A percentile compares a stretch with the other conserved stretches of the same genome.
phyloP scores from a whole-genome alignment of 2,329 filamentous ascomycete genomes.

The Neophaeococcomyces aloes region DNA sequence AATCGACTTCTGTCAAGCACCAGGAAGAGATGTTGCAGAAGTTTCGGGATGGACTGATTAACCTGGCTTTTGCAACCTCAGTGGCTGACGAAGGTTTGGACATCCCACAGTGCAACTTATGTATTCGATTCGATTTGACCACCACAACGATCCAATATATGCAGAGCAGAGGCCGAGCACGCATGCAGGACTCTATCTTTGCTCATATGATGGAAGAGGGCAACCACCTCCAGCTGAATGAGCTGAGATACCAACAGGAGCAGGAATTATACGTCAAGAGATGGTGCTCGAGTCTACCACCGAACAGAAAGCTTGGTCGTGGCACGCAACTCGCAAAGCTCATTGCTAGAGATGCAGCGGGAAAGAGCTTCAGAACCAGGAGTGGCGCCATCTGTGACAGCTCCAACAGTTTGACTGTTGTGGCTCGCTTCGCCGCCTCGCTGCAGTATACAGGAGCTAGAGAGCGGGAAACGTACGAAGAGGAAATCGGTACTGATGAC shows the following conservation, averaged over 20 bases:
- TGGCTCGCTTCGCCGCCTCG: conserved; percentile 16
- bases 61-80: conserved; percentile 54
- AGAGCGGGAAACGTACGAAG: conserved; percentile 32
- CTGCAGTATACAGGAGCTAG: conserved; percentile 39
- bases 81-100: conserved; percentile 58
- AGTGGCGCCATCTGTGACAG: conserved; percentile 17
- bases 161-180: conserved; percentile 79
- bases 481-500: conserved; percentile 32
- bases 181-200: conserved; percentile 67
- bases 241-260: conserved; percentile 48
- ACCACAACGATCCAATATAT: conserved; percentile 88
- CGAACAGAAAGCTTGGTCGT: conserved; percentile 59
- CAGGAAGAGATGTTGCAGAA: conserved; percentile 64
- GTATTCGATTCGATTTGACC: conserved; percentile 70
- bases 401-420: conserved; percentile 15
- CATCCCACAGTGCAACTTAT: conserved; percentile 56
- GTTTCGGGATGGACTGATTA: conserved; percentile 49
- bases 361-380: conserved; percentile 14
- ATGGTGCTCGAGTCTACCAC: conserved; percentile 66
- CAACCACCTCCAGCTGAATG: conserved; percentile 54
- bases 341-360: conserved; percentile 38
- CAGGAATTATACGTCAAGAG: conserved; percentile 47
- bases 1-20: conserved; percentile 57
- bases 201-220: conserved; percentile 69
- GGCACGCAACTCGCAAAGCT: conserved; percentile 48